Evolutionary conservation across 1,284 basidiomycete species (phyloP), one percentile per base, ranked within the genome.

Genomic region (Sporisorium exsertum): DNA sequence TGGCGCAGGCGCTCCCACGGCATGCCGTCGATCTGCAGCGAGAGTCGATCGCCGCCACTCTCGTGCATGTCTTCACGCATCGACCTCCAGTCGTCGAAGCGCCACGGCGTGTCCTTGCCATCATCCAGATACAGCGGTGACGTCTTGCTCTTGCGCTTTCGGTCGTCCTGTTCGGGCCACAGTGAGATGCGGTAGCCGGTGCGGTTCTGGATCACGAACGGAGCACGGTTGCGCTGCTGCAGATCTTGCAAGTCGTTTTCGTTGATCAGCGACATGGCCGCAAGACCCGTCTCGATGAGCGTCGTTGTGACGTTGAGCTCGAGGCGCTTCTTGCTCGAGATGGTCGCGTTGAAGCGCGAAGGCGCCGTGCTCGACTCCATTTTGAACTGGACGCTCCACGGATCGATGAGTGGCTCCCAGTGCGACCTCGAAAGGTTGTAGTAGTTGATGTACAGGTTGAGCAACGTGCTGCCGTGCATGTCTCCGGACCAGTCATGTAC

Each of bases 341-440:
- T 77, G 2, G 88, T 90, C 49, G 93, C 85, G 46, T 88, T 89
- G 62, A 92, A 87, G 45, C 89, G 89, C 0, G 88, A 87, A 1
- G 88, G 84, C 26, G 68, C 53, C 12, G 71, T 20, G 85, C 88
- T 62, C 7, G 85, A 83, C 33, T 85, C 82, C 52, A 86, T 83
- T 4, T 78, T 72, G 53, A 94, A 86, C 32, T 92, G 91, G 79
- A 97, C 93, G 26, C 90, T 92, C 96, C 97, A 99, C 1, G 97
- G 97, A 84, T 99, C 97, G 80, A 98, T 93, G 57, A 99, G 87
- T n/a, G 97, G 97, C 87, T 99, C 97, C 94, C 97, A 99, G 84
- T 99, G 95, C 52, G 97, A 99, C 84, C 97, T 96, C 29, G 93
- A 92, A 60, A 99, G 87, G 86, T 99, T 99, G 93, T 94, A 99